Percentiles rank a stretch among this genome's conserved stretches.
Evolutionary conservation across 2,329 filamentous ascomycete species (phyloP).

Genomic region (Cladosporium colombiae): DNA sequence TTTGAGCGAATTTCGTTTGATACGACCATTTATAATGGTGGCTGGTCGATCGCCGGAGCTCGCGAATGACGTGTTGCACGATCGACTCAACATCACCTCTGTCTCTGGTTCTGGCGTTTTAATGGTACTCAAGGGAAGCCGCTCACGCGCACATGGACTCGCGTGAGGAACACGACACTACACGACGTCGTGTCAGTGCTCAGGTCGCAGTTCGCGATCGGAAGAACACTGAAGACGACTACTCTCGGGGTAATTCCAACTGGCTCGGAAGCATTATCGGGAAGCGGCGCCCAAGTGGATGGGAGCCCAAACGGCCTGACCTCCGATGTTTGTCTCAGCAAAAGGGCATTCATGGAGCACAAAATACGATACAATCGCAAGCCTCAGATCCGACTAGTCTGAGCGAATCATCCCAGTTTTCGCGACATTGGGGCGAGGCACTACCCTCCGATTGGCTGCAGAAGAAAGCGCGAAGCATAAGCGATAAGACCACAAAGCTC

Average conservation of each 20-base stretch:
- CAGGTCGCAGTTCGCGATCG: not conserved
- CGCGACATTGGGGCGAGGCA: constrained; percentile 8
- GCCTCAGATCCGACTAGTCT: constrained; percentile 4
- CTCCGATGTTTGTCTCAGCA: constrained; percentile 8
- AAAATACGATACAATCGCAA: not conserved
- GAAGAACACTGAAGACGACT: not conserved
- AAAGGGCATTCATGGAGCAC: not conserved
- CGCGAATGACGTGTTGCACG: not conserved
- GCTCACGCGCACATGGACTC: constrained; percentile 8
- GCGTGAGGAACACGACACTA: constrained; percentile 6
- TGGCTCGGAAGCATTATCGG: constrained; percentile 19
- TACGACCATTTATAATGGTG: not conserved
- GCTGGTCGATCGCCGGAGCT: not conserved
- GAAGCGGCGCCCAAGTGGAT: not conserved
- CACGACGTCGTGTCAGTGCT: constrained; percentile 9
- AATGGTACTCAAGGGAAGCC: not conserved
- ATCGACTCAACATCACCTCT: not conserved
- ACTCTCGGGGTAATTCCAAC: not conserved
- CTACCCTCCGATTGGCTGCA: constrained; percentile 12
- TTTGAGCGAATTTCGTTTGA: constrained; percentile 10
- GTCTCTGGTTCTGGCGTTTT: constrained; percentile 14
- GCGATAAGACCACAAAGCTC: constrained; percentile 14
- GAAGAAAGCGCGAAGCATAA: constrained; percentile 10
- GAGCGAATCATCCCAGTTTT: constrained; percentile 19
- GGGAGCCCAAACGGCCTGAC: constrained; percentile 9